Percentiles rank a stretch among this genome's conserved stretches.
phyloP scores from a whole-genome alignment of 202 grass and related monocot species.

The Bolboschoenoplectus hybrid region DNA sequence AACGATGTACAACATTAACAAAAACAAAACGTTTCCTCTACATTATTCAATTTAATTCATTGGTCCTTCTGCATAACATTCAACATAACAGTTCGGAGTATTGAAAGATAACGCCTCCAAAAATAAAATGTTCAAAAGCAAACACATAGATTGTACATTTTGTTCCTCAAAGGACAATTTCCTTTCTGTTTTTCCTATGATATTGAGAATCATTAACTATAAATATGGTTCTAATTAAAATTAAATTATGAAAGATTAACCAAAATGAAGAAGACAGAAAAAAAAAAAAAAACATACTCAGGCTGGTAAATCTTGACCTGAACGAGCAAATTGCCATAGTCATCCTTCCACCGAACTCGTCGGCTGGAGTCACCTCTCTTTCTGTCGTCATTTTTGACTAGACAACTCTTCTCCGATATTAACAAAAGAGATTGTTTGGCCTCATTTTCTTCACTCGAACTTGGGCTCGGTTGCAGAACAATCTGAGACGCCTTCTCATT shows the following conservation, averaged over 20 bases:
- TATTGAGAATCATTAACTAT: neutral
- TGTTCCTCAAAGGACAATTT: neutral
- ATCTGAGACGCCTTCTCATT: neutral
- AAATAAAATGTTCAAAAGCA: neutral
- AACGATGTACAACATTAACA: neutral
- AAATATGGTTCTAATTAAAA: neutral
- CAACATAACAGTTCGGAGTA: neutral
- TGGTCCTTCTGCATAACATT: neutral
- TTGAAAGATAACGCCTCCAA: neutral
- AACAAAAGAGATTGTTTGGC: slow-evolving; percentile 30
- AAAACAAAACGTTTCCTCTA: neutral
- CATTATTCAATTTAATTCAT: neutral
- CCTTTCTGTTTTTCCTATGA: neutral
- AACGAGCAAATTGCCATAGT: slow-evolving; percentile 33
- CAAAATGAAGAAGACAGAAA: neutral
- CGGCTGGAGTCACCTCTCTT: neutral
- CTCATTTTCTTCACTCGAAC: slow-evolving; percentile 31
- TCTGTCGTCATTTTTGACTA: neutral
- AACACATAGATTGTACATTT: neutral
- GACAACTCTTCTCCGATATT: slow-evolving; percentile 24
- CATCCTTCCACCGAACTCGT: slow-evolving; percentile 38
- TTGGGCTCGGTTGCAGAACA: neutral
- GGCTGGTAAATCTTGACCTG: slow-evolving; percentile 34
- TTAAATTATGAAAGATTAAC: slow-evolving; percentile 3
- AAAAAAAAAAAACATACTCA: slow-evolving; percentile 16